Evolutionary conservation across 371 early-diverging fungal genomes (phyloP), one percentile per base, ranked within the genome.

Genomic region (Mucor piriformis): DNA sequence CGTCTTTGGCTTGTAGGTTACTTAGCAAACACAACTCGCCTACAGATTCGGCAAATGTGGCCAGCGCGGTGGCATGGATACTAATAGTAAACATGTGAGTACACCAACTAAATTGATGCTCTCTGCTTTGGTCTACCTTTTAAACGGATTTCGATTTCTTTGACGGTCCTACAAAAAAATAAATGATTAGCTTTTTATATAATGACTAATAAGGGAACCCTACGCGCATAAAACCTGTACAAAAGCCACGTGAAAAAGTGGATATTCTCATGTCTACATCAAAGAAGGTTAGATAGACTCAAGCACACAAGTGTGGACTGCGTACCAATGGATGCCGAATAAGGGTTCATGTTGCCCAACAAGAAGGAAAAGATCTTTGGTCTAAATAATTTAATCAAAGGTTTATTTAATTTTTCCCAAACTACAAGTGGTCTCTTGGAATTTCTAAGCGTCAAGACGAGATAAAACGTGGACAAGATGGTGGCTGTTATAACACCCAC

Each of bases 11-110:
- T 13, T 57, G 56, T 25, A 66, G 43, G 18, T 43, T 61, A 29
- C 83, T 81, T 10, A 79, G 57, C 5, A 82, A 61, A 4, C 82
- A 81, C 10, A 85, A 67, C 47, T 75, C 78, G 29, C 83, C 83
- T 3, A 83, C 77, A 11, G 82, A 81, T 52, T 85, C 85, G 0
- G 83, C 83, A 73, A 85, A 82, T 5, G 83, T 83, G 44, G 80
- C 72, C 23, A 85, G 61, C n/a, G 85, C 85, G 8, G 80, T 79
- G n/a, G 83, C 80, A 59, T 83, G 83, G 20, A 83, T 80, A 51
- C 85, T 81, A 49, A 29, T 25, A 2, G n/a, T 11, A 21, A 38
- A 32, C 6, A 20, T 21, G 43, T 29, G 16, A 40, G 12, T 20
- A 27, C 20, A n/a, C n/a, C n/a, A n/a, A n/a, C n/a, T n/a, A n/a